Evolutionary conservation across 2,329 filamentous ascomycete genomes (phyloP).

Genomic region (Alternaria sp.): DNA sequence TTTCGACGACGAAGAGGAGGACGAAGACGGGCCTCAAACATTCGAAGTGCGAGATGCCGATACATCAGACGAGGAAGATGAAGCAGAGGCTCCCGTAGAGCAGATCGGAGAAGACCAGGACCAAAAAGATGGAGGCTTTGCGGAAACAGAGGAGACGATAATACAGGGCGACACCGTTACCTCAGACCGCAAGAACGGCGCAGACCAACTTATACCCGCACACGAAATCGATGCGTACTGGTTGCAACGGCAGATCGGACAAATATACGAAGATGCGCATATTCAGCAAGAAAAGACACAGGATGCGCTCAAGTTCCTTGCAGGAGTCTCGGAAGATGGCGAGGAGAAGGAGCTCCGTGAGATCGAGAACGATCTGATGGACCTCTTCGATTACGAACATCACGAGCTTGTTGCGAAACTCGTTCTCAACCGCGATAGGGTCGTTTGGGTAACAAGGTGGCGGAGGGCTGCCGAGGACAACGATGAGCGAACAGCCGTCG

Average conservation of each 20-base stretch:
- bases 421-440: slow-evolving; percentile 89
- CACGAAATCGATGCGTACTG: slow-evolving; percentile 97
- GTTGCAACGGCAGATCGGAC: slow-evolving; percentile 91
- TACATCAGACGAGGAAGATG: slow-evolving; percentile 79
- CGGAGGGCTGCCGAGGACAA: slow-evolving; percentile 82
- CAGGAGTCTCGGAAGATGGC: slow-evolving; percentile 76
- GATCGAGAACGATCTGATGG: slow-evolving; percentile 98
- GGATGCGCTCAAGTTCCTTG: slow-evolving; percentile 81
- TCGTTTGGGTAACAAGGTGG: slow-evolving; percentile 93
- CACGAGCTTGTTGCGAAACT: slow-evolving; percentile 91
- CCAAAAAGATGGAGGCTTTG: slow-evolving; percentile 60
- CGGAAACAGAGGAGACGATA: slow-evolving; percentile 77
- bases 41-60: slow-evolving; percentile 88
- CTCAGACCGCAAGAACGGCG: slow-evolving; percentile 52
- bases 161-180: slow-evolving; percentile 72
- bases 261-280: slow-evolving; percentile 88
- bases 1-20: slow-evolving; percentile 86
- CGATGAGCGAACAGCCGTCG: slow-evolving; percentile 74
- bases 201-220: slow-evolving; percentile 71
- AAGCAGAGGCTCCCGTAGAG: slow-evolving; percentile 69
- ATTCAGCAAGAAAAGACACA: slow-evolving; percentile 92
- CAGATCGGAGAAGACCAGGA: slow-evolving; percentile 60
- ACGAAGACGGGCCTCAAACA: slow-evolving; percentile 78
- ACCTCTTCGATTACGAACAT: slow-evolving; percentile 96
- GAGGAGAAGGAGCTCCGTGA: slow-evolving; percentile 88